Base-by-base conservation (phyloP, 768 basidiomycete genomes). In the Butyriboletus loyo region DNA sequence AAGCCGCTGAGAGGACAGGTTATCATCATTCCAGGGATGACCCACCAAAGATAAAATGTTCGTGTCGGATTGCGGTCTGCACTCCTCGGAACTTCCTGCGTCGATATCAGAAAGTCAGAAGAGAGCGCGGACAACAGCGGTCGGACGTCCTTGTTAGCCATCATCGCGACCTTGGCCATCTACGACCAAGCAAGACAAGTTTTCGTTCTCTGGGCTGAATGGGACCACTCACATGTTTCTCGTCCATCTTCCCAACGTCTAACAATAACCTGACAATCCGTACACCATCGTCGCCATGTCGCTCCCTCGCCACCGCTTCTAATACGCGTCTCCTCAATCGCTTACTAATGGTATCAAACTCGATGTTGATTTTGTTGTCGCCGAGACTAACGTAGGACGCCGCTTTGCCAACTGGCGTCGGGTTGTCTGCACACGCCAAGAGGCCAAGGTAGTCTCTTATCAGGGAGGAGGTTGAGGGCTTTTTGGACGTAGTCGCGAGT, bases 91-190 rank as follows among this genome's bases (percentile, higher is more conserved):
- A 98, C 87, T 70, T 98, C 95, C 73, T 97, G 93, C 11, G 89
- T 86, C 64, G 89, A 92, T 60, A 98, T 85, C 49, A 98, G 66
- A 31, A 84, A 86, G 63, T 95, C 86, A 2, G 85, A 77, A 13
- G 92, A 85, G 45, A 99, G 80, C 4, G 83, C 82, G 19, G 89
- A 81, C 49, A 98, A 76, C 40, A 92, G 72, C 11, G 87, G 85
- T 47, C 95, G 85, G 48, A 90, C 87, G 57, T 93, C 89, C 66
- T 91, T 92, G 31, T 87, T 78, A 2, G 91, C 81, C 77, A 98
- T 88, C 90, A 99, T 92, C 17, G 92, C 90, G 45, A 87, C 77
- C 69, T 96, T 96, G 28, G 92, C 89, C 43, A 99, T 85, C 95
- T 98, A 59, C 14, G 28, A n/a, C 25, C 17, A n/a, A 35, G 28